Evolutionary conservation across 2,329 filamentous ascomycete genomes (phyloP), one percentile per base, ranked within the genome.

Genomic region (Talaromyces sp.): DNA sequence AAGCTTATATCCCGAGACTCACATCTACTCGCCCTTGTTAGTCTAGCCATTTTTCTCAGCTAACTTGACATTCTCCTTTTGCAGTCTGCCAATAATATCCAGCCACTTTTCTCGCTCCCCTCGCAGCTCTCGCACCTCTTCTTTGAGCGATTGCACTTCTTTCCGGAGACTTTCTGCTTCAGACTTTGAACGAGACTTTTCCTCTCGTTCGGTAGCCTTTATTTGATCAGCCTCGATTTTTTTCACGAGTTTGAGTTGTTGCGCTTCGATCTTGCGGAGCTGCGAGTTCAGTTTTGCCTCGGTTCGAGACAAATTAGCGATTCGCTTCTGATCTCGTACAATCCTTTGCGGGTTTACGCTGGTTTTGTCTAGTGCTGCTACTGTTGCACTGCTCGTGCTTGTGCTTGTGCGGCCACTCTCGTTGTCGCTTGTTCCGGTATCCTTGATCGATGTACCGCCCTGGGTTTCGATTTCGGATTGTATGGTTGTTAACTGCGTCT

Each of bases 21-120:
- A 6, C 8, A 47, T 47, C 1, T 18, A 18, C 16, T 44, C 40
- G 40, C n/a, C 40, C n/a, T 47, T 36, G 33, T 36, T 23, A 8
- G 5, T 47, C 5, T 23, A 23, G 42, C 18, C 16, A 8, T 23
- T 18, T 27, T 27, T 47, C 23, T 47, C n/a, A 5, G 44, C n/a
- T 18, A 47, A 47, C 23, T 47, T 27, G 23, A 47, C 5, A 27
- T 47, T 47, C 75, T 87, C 83, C 51, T 73, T 76, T 73, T 87
- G 84, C 70, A 87, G 67, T 42, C 81, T 81, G 33, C 79, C 79
- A 63, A 87, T 77, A 69, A 85, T 79, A 68, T 72, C 71, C 56
- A 81, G 72, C 67, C 84, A 75, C 59, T 83, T 68, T 61, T 76
- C 75, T 58, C 83, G 80, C 71, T 86, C 83, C 47, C 73, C 66